Conservation (phyloP, 768 basidiomycete species). For the Gloeopeniophorella convolvens region DNA sequence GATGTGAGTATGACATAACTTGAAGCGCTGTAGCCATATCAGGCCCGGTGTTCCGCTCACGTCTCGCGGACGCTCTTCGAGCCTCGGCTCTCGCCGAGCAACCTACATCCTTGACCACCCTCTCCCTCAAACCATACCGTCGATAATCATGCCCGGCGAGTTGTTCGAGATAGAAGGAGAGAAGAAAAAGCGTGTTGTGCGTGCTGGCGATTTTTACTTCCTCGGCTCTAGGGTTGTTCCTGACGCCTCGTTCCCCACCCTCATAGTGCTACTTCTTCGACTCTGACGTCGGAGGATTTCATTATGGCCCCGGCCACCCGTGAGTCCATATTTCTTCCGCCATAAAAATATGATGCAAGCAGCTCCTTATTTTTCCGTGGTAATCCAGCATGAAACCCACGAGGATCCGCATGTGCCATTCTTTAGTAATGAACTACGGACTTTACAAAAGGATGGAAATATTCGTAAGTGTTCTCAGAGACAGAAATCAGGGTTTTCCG, state of each 20-base stretch:
- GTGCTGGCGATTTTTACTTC: conserved; percentile 28
- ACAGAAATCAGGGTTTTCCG: too few relatives aligned
- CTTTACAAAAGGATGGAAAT: conserved; percentile 99
- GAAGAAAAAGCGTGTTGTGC: conserved; percentile 82
- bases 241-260: conserved; percentile 1
- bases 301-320: conserved; percentile 98
- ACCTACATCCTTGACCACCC: neutral
- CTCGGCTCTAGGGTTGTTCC: neutral
- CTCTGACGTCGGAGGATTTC: conserved; percentile 98
- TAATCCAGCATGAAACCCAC: conserved; percentile 87
- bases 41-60: too few relatives aligned
- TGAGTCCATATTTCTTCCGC: conserved; percentile 31
- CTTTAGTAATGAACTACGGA: conserved; percentile 98
- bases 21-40: too few relatives aligned
- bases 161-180: conserved; percentile 49
- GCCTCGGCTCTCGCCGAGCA: conserved; percentile 13
- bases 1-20: too few relatives aligned
- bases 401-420: conserved; percentile 98
- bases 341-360: too few relatives aligned
- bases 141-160: conserved; percentile 26
- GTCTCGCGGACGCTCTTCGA: conserved; percentile 9
- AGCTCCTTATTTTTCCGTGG: conserved; percentile 17
- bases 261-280: conserved; percentile 97
- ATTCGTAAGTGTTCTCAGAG: conserved; percentile 60
- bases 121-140: neutral